phyloP scores from a whole-genome alignment of 1,284 basidiomycete species.

The Trametes sp. region DNA sequence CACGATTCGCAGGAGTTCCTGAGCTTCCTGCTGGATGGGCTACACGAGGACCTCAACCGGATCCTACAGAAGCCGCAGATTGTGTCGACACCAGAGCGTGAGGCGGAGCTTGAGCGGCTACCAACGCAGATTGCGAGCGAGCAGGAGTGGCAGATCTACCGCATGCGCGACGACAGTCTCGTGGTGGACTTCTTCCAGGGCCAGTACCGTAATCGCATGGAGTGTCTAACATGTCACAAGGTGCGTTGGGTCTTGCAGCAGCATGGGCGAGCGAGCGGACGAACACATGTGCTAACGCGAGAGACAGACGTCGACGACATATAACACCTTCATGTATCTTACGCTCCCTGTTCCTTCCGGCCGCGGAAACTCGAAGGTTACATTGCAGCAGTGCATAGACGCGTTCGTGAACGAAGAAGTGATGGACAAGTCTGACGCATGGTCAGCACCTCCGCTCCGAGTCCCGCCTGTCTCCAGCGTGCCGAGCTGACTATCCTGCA shows the following conservation, averaged over 20 bases:
- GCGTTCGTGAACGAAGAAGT: conserved; percentile 92
- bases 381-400: conserved; percentile 86
- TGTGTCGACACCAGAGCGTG: conserved; percentile 83
- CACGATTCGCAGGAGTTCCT: conserved; percentile 99
- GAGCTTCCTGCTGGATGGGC: conserved; percentile 91
- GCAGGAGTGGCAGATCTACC: conserved; percentile 93
- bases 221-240: conserved; percentile 91
- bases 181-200: conserved; percentile 99
- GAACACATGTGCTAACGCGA: not conserved
- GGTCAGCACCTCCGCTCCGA: conserved; percentile 60
- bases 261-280: too few species aligned
- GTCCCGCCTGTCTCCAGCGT: too few species aligned
- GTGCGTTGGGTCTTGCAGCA: conserved; percentile 52
- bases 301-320: conserved; percentile 92
- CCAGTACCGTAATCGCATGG: conserved; percentile 91
- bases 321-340: conserved; percentile 97
- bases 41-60: conserved; percentile 97
- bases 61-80: conserved; percentile 80
- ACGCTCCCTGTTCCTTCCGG: conserved; percentile 87
- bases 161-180: conserved; percentile 90
- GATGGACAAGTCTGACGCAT: conserved; percentile 93
- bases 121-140: conserved; percentile 92
- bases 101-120: conserved; percentile 87
- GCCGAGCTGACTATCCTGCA: conserved; percentile 40
- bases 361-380: conserved; percentile 68